Base-by-base conservation (phyloP, 2,329 filamentous ascomycete genomes). In the Lachnellula subtilissima region DNA sequence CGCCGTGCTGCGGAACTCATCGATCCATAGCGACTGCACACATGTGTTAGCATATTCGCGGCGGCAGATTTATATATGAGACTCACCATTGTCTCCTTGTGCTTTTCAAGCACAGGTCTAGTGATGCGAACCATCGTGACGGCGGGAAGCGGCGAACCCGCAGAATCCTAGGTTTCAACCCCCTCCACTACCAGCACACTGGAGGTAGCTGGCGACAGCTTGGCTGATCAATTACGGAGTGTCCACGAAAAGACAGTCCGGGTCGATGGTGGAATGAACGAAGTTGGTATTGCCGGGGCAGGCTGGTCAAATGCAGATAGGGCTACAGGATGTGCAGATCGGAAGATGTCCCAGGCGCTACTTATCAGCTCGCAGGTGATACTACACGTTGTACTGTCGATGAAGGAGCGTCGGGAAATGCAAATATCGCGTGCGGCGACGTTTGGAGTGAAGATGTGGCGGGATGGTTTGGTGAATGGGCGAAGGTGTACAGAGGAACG, bases 1-100 rank as follows among this genome's bases (percentile, higher is more conserved):
- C 50, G 88, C 85, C 64, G 80, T 79, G 66, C 86, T 78, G 67
- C 96, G 87, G 70, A 92, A 97, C 53, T 87, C 81, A 72, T 87
- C 83, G 63, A 97, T 82, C 79, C 89, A 96, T 64, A 91, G 87
- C 72, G 94, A 96, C 90, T 97, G 64, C 48, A 62, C 43, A 49
- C 22, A 50, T 17, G 15, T n/a, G 52, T 65, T 50, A 69, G 63
- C 19, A 61, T 53, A 54, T 60, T 35, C 17, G 51, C 23, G 50
- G 22, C 36, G 17, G 45, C 5, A 35, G 23, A 48, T 11, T n/a
- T 32, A 45, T n/a, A 35, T 43, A 37, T 17, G 19, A 43, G 45
- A 71, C 80, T 72, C 75, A 87, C 84, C 78, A 86, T 68, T 32
- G 82, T 86, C 73, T 87, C 84, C 74, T 77, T 79, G 70, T 87